Conservation (phyloP, 108 stramenopile genomes). For the Fistulifera pelliculosa region DNA sequence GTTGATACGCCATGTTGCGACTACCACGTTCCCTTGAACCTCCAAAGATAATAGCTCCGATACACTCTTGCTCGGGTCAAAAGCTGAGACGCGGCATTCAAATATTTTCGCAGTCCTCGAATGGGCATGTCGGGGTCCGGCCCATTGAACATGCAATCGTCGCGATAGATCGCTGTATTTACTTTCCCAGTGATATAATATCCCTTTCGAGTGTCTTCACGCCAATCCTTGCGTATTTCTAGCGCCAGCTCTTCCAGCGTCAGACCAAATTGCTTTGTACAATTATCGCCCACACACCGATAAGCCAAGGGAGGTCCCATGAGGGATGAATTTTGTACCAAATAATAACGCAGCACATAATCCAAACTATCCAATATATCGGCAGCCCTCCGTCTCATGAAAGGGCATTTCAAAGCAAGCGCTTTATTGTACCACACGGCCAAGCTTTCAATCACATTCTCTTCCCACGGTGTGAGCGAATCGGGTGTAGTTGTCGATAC, state of each 20-base stretch:
- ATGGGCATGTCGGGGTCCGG: conserved; percentile 91
- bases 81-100: conserved; percentile 70
- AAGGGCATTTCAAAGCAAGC: conserved; percentile 65
- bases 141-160: conserved; percentile 74
- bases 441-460: conserved; percentile 5
- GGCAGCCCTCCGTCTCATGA: conserved; percentile 57
- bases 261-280: conserved; percentile 2
- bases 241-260: conserved; percentile 2
- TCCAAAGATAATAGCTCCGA: conserved; percentile 38
- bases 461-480: too few relatives aligned
- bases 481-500: too few relatives aligned
- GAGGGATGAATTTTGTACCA: conserved; percentile 66
- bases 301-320: conserved; percentile 27
- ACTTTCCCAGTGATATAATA: conserved; percentile 83
- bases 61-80: conserved; percentile 42
- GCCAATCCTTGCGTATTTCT: conserved; percentile 34
- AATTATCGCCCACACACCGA: background rate
- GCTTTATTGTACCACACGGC: conserved; percentile 41
- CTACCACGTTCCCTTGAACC: conserved; percentile 12
- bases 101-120: conserved; percentile 64
- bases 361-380: conserved; percentile 59
- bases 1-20: conserved; percentile 46
- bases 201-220: conserved; percentile 37
- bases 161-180: conserved; percentile 62
- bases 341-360: conserved; percentile 43